Conservation (phyloP, 768 basidiomycete genomes). For the Postia placenta region DNA sequence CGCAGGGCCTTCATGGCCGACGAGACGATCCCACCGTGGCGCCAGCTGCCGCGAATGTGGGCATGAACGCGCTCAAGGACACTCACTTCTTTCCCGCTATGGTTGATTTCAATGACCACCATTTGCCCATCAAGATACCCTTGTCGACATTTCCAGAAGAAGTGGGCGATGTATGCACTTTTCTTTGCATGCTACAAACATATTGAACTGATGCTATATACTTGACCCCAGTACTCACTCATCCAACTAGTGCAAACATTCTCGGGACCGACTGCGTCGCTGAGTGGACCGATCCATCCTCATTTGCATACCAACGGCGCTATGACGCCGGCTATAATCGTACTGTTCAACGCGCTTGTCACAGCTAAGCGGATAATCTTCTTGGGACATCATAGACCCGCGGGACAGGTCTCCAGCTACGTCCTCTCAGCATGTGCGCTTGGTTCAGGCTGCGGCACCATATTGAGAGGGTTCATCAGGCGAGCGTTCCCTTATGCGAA, state of each 20-base stretch:
- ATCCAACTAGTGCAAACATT: constrained; percentile 88
- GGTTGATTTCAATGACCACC: constrained; percentile 77
- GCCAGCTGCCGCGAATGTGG: constrained; percentile 11
- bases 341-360: constrained; percentile 93
- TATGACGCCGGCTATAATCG: constrained; percentile 88
- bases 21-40: constrained; percentile 16
- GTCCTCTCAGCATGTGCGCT: constrained; percentile 94
- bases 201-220: constrained; percentile 10
- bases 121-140: constrained; percentile 87
- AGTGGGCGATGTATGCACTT: constrained; percentile 82
- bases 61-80: constrained; percentile 51
- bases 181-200: background rate
- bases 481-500: constrained; percentile 95
- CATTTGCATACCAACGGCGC: constrained; percentile 91
- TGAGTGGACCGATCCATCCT: constrained; percentile 77
- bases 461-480: constrained; percentile 82
- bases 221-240: constrained; percentile 68
- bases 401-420: constrained; percentile 84
- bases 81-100: constrained; percentile 91
- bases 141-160: constrained; percentile 87
- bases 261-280: constrained; percentile 47
- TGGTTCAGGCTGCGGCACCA: constrained; percentile 82
- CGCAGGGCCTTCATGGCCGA: constrained; percentile 33
- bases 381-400: constrained; percentile 84
- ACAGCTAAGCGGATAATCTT: constrained; percentile 97